Percentiles rank a stretch among this genome's conserved stretches.
Conservation (phyloP, 78 protist genomes). For the Tieghemostelium lacteum region DNA sequence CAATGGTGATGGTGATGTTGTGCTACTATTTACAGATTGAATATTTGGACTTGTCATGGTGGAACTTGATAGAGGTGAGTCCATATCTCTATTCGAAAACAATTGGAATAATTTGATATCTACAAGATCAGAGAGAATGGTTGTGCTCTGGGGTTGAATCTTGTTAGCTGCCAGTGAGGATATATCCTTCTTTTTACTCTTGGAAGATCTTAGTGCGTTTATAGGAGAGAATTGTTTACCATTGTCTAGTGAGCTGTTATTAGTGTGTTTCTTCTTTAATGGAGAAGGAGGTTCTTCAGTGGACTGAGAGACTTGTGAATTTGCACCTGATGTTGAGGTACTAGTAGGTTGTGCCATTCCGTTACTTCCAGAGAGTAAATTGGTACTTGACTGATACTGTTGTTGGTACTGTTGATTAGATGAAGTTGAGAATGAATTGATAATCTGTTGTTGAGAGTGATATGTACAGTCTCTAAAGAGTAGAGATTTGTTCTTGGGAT, state of each 20-base stretch:
- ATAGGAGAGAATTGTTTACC: no score
- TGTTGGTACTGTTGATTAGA: not conserved
- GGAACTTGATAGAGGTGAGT: not conserved
- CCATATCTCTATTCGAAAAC: not conserved
- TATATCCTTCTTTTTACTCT: not conserved
- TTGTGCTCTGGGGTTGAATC: not conserved
- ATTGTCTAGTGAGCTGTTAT: not conserved
- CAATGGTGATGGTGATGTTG: not conserved
- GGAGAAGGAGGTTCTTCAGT: not conserved
- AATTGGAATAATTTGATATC: conserved; percentile 34
- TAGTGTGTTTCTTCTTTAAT: not conserved
- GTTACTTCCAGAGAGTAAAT: not conserved
- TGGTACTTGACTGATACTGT: not conserved
- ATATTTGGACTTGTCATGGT: no score
- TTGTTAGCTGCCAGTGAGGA: not conserved
- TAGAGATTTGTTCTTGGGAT: conserved; percentile 9
- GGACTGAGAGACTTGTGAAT: not conserved
- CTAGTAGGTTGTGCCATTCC: not conserved
- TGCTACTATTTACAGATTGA: no score
- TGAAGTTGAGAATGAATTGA: not conserved
- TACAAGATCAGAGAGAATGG: conserved; percentile 16
- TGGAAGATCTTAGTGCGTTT: not conserved
- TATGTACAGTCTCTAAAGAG: conserved; percentile 8
- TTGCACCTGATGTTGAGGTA: not conserved
- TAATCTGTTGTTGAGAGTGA: not conserved